Base-by-base conservation (phyloP, 257 asterid species). In the Plantago elongata region DNA sequence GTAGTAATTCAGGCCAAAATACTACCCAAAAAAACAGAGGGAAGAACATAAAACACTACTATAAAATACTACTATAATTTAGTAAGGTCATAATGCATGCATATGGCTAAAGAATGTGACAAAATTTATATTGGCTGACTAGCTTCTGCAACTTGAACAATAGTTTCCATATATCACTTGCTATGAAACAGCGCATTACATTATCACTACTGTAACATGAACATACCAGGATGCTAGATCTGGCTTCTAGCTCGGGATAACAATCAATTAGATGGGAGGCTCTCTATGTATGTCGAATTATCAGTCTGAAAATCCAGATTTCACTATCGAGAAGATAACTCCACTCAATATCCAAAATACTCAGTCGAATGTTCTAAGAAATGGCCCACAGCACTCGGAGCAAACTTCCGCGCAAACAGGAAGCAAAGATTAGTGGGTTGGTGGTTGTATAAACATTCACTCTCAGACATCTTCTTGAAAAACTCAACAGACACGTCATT, bases 391-490 rank as follows among this genome's bases (percentile, higher is more conserved):
- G 97, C 91, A 69, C 75, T 81, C 40, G 97, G 97, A 54, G 95
- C 83, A 74, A 87, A 75, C 74, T 87, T 90, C 72, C 97, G 62
- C 13, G 95, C 95, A 61, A 90, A 90, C 15, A 90, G 76, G 74
- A 68, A 90, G 70, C 98, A 90, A 15, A 85, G 72, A 0, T 78
- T 37, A 27, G 91, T 70, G 7, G 85, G 89, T 82, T 88, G 96
- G 63, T 82, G 61, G 65, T 90, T 90, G 70, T 83, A 88, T 9
- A 66, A 49, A 70, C 98, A 90, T 0, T 60, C 58, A n/a, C 55
- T 70, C 1, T 72, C 73, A 16, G 65, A 51, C 18, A 81, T 83
- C 57, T 49, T 73, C 80, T 79, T 79, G 75, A 90, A 90, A 64
- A 87, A 80, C 4, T 71, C 64, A 5, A 61, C 83, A 0, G 54